These are phyloP conservation scores for Golubevia pallescens DNA, from an alignment of 1,284 basidiomycete species.

Conservation along the genomic window DNA sequence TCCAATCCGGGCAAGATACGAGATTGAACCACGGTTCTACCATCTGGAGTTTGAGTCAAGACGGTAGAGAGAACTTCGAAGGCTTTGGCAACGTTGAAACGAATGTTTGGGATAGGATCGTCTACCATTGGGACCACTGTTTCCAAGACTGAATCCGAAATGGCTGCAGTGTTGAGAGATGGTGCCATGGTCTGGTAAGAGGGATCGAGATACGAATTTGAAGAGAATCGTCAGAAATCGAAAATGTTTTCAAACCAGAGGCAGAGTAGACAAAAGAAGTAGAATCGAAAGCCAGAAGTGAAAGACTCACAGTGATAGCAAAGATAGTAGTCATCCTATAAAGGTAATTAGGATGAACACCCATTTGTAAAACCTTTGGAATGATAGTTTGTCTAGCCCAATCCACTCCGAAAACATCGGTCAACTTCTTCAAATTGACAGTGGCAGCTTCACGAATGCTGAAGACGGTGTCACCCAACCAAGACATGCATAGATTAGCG, in stretches of 20 bases:
- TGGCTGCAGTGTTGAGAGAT: constrained; percentile 83
- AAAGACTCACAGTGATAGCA: constrained; percentile 88
- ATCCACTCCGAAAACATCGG: constrained; percentile 97
- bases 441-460: constrained; percentile 98
- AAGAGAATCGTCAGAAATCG: constrained; percentile 8
- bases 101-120: constrained; percentile 97
- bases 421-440: constrained; percentile 93
- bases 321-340: constrained; percentile 99
- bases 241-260: no score
- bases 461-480: constrained; percentile 98
- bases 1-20: constrained; percentile 83
- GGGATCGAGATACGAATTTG: constrained; percentile 14
- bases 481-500: constrained; percentile 96
- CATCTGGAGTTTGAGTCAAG: constrained; percentile 74
- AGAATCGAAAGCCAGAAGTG: no score
- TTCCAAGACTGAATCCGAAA: constrained; percentile 83
- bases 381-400: constrained; percentile 95
- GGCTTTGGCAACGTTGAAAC: constrained; percentile 97
- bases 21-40: constrained; percentile 75
- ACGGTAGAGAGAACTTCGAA: constrained; percentile 74
- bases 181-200: constrained; percentile 85
- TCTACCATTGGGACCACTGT: constrained; percentile 82
- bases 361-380: constrained; percentile 97
- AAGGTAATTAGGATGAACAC: constrained; percentile 93
- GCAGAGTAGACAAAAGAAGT: constrained; percentile 12